Conservation (phyloP, 345 rosid species). For the Melastoma malabathricum region DNA sequence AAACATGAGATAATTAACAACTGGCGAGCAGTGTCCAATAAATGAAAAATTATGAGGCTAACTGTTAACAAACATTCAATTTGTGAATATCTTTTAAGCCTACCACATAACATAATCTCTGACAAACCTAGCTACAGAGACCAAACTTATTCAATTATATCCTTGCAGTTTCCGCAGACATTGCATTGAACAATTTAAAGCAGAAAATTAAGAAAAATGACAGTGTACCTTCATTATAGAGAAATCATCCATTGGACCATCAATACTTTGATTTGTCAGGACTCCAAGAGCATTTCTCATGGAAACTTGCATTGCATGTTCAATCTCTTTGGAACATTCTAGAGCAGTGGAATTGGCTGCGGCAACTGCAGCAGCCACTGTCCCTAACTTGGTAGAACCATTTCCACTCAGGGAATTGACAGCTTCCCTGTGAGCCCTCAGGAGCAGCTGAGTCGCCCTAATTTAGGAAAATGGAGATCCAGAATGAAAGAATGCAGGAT, state of each 20-base stretch:
- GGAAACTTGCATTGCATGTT: conserved; percentile 95
- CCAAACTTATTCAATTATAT: too few relatives aligned
- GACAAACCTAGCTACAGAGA: too few relatives aligned
- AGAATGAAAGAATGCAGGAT: neutral
- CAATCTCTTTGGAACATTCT: conserved; percentile 94
- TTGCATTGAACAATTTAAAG: too few relatives aligned
- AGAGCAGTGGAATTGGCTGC: conserved; percentile 95
- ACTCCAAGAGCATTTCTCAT: conserved; percentile 81
- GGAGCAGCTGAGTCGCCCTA: conserved; percentile 87
- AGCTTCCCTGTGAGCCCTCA: conserved; percentile 95
- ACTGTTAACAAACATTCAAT: too few relatives aligned
- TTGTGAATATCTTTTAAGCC: too few relatives aligned
- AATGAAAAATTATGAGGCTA: too few relatives aligned
- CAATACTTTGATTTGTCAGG: conserved; percentile 38
- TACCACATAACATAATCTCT: too few relatives aligned
- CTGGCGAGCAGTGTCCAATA: too few relatives aligned
- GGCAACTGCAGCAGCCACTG: conserved; percentile 88
- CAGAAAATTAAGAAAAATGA: neutral
- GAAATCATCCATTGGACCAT: conserved; percentile 90
- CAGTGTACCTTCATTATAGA: conserved; percentile 74
- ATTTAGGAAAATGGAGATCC: conserved; percentile 8
- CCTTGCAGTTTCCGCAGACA: too few relatives aligned
- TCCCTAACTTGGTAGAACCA: conserved; percentile 80
- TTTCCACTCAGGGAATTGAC: conserved; percentile 85
- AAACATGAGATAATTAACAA: too few relatives aligned